Percentiles rank a stretch among this genome's conserved stretches.
phyloP scores from a whole-genome alignment of 108 stramenopile species.

The Cyclotella cryptica region DNA sequence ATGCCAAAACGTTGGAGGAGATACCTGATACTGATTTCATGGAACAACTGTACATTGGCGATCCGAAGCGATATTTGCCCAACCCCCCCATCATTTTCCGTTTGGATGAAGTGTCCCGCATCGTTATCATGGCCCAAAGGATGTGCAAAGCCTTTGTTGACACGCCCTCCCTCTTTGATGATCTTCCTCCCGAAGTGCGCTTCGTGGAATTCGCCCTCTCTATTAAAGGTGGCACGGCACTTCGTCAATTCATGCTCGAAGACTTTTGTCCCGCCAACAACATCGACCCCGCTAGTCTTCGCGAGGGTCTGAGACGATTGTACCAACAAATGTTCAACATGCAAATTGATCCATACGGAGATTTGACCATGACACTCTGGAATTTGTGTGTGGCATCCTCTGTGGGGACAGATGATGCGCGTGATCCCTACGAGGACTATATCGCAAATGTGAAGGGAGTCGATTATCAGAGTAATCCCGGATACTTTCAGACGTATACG shows the following conservation, averaged over 20 bases:
- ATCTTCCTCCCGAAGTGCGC: conserved; percentile 75
- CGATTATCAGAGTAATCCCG: conserved; percentile 62
- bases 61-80: conserved; percentile 81
- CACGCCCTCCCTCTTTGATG: conserved; percentile 60
- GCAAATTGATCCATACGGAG: conserved; percentile 88
- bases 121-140: conserved; percentile 80
- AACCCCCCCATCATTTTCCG: conserved; percentile 81
- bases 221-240: conserved; percentile 78
- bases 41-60: conserved; percentile 59
- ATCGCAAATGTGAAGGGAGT: conserved; percentile 56
- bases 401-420: conserved; percentile 78
- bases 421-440: conserved; percentile 74
- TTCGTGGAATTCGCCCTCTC: conserved; percentile 76
- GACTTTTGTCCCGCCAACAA: conserved; percentile 81
- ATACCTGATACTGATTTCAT: conserved; percentile 57
- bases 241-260: conserved; percentile 78
- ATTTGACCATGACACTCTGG: conserved; percentile 74
- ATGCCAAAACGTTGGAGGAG: conserved; percentile 71
- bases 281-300: conserved; percentile 70
- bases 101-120: conserved; percentile 71
- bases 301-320: conserved; percentile 79
- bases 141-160: conserved; percentile 78
- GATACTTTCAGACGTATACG: conserved; percentile 86
- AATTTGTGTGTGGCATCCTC: conserved; percentile 70
- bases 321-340: conserved; percentile 80